Conservation (phyloP, 257 asterid species). For the Nyctanthes arbortristis region DNA sequence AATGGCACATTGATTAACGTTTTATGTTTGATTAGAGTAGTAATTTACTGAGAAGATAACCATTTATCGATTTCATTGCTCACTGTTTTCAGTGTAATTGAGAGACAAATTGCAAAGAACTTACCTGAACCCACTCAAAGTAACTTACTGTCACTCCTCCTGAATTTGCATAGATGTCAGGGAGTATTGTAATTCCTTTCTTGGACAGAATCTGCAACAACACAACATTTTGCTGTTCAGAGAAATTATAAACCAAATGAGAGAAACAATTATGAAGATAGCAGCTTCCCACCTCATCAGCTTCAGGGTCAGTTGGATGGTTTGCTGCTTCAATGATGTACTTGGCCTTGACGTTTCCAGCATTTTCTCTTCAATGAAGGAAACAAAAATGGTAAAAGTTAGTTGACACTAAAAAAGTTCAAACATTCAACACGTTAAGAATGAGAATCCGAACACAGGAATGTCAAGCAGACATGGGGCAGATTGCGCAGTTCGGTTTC, state of each 20-base stretch:
- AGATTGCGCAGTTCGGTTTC: too few relatives aligned
- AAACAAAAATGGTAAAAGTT: constrained; percentile 9
- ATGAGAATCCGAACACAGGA: constrained; percentile 6
- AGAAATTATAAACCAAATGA: neutral
- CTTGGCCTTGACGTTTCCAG: constrained; percentile 67
- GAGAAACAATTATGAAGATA: neutral
- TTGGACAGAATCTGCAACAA: constrained; percentile 79
- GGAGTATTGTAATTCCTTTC: constrained; percentile 74
- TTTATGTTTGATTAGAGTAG: neutral
- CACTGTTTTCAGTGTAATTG: neutral
- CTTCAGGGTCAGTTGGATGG: constrained; percentile 94
- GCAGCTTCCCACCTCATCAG: constrained; percentile 70
- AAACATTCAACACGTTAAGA: neutral
- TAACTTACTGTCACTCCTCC: constrained; percentile 97
- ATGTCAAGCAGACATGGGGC: too few relatives aligned
- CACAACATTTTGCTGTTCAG: neutral
- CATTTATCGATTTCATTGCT: neutral
- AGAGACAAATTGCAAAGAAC: neutral
- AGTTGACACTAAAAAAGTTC: constrained; percentile 15
- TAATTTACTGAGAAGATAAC: too few relatives aligned
- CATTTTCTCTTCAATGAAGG: constrained; percentile 67
- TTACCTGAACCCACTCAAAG: constrained; percentile 97
- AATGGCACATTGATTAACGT: neutral
- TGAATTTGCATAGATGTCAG: constrained; percentile 84
- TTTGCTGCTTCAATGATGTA: constrained; percentile 88